phyloP scores from a whole-genome alignment of 495 filamentous ascomycete genomes.

The Xylaria palmicola region DNA sequence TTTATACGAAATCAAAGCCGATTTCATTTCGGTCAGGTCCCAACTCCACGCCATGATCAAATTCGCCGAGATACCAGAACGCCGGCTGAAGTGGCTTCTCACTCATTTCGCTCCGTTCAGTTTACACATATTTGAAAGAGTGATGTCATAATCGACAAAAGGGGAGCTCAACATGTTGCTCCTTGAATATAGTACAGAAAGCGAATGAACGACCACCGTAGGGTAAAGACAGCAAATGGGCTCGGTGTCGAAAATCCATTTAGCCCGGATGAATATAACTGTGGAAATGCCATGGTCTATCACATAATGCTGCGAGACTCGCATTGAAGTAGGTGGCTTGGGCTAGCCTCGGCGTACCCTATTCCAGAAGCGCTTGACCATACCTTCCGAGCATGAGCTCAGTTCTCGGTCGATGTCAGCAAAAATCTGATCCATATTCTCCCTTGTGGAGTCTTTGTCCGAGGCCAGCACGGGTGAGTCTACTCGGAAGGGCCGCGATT shows the following conservation, averaged over 20 bases:
- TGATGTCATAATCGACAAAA: background rate
- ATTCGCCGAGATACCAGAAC: constrained; percentile 4
- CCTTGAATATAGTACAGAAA: constrained; percentile 9
- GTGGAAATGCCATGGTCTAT: background rate
- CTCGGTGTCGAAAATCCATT: background rate
- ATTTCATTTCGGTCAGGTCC: background rate
- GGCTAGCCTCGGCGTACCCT: constrained; percentile 28
- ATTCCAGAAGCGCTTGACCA: constrained; percentile 36
- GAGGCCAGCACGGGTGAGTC: constrained; percentile 16
- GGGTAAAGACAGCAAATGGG: background rate
- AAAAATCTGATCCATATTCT: constrained; percentile 34
- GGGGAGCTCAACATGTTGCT: background rate
- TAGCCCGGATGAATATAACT: background rate
- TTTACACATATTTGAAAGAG: constrained; percentile 1
- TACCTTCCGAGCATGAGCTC: constrained; percentile 21
- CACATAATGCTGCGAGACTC: background rate
- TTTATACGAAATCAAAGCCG: background rate
- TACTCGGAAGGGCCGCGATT: constrained; percentile 18
- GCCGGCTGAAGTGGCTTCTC: background rate
- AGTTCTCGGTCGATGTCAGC: constrained; percentile 34
- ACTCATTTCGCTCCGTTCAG: background rate
- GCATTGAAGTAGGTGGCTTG: background rate
- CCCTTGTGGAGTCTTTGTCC: constrained; percentile 22
- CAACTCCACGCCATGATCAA: constrained; percentile 15
- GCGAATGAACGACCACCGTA: constrained; percentile 1